Evolutionary conservation across 2,329 filamentous ascomycete species (phyloP).

Genomic region (Amphichorda felina): DNA sequence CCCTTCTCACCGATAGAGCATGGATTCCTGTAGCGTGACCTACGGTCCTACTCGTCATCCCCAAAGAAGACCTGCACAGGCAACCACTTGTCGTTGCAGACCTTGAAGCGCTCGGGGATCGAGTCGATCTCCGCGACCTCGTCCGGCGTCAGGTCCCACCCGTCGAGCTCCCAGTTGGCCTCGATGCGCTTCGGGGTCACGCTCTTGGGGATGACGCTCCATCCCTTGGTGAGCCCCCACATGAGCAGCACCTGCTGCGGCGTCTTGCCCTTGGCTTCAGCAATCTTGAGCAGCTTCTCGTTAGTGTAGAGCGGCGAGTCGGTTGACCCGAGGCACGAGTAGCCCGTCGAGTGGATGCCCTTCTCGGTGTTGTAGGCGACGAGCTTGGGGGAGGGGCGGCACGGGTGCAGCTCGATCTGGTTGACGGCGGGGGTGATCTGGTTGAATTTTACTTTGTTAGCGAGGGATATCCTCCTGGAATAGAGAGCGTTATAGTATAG

Average conservation of each 20-base stretch:
- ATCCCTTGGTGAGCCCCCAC: conserved; percentile 74
- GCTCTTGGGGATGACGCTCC: conserved; percentile 77
- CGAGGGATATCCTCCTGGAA: background rate
- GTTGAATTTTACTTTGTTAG: background rate
- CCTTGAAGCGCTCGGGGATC: conserved; percentile 69
- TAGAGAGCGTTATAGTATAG: background rate
- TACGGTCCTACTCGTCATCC: conserved; percentile 70
- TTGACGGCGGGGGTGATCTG: conserved; percentile 57
- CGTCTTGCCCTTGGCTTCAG: conserved; percentile 54
- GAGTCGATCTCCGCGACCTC: conserved; percentile 58
- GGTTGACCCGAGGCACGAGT: conserved; percentile 62
- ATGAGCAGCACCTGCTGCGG: conserved; percentile 65
- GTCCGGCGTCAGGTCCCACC: conserved; percentile 59
- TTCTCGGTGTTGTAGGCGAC: conserved; percentile 60
- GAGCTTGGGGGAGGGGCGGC: conserved; percentile 71
- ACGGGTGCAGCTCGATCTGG: conserved; percentile 73
- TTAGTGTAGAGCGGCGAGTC: conserved; percentile 61
- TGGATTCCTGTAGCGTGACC: too few species aligned
- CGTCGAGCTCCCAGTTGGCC: conserved; percentile 64
- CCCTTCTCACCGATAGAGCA: too few species aligned
- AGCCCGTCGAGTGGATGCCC: conserved; percentile 64
- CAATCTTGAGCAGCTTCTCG: conserved; percentile 47
- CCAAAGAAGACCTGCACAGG: conserved; percentile 74
- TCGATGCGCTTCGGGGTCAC: conserved; percentile 64
- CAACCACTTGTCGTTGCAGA: conserved; percentile 63